Evolutionary conservation across 345 rosid species (phyloP).

Genomic region (Brassica rapa): DNA sequence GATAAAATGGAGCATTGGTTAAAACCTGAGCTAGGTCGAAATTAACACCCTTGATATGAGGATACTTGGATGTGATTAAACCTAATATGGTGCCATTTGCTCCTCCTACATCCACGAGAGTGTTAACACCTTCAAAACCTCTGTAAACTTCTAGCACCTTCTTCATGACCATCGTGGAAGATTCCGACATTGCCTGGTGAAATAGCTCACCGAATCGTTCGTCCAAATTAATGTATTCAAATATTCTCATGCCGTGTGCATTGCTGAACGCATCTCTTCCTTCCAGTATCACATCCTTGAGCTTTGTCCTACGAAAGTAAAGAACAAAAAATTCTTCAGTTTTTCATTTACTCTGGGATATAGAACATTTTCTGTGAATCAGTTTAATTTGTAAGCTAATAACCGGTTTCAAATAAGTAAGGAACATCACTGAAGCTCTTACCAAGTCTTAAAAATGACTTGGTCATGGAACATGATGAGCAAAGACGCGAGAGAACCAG

Average conservation of each 20-base stretch:
- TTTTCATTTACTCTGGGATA: neutral
- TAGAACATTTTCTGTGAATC: neutral
- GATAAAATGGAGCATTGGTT: conserved; percentile 38
- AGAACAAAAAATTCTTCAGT: neutral
- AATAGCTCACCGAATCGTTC: conserved; percentile 48
- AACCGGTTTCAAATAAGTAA: neutral
- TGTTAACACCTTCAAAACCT: conserved; percentile 52
- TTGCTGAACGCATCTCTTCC: conserved; percentile 59
- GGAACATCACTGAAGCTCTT: neutral
- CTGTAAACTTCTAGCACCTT: conserved; percentile 50
- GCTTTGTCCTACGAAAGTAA: conserved; percentile 35
- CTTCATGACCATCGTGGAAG: conserved; percentile 46
- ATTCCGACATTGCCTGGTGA: conserved; percentile 49
- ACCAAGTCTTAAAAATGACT: conserved; percentile 37
- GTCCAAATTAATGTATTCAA: conserved; percentile 48
- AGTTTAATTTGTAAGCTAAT: neutral
- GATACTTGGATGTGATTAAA: conserved; percentile 53
- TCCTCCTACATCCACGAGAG: conserved; percentile 70
- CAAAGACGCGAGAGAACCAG: conserved; percentile 32
- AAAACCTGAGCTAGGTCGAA: conserved; percentile 42
- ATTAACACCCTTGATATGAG: conserved; percentile 52
- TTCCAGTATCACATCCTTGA: conserved; percentile 53
- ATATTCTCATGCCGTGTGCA: conserved; percentile 51
- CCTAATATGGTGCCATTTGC: conserved; percentile 51
- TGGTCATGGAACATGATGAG: conserved; percentile 20